Conservation (phyloP, 2,329 filamentous ascomycete genomes). For the Ceratocystis harringtonii region DNA sequence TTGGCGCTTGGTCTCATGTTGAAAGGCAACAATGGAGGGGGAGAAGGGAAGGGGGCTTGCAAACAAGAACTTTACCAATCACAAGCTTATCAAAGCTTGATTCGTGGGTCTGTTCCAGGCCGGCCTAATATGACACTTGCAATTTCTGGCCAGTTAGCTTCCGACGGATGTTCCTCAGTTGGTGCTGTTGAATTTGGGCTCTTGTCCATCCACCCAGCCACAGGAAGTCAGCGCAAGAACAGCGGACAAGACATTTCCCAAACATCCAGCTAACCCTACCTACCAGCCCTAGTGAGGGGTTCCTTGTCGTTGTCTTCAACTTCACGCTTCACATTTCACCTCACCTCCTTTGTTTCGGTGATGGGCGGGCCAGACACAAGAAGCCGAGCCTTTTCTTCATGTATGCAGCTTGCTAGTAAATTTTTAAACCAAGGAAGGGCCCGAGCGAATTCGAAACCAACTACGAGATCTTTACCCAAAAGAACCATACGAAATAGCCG, state of each 20-base stretch:
- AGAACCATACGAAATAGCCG: not conserved
- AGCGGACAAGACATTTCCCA: not conserved
- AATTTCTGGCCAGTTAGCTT: not conserved
- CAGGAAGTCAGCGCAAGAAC: not conserved
- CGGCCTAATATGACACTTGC: not conserved
- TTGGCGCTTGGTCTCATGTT: slow-evolving; percentile 5
- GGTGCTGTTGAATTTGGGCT: not conserved
- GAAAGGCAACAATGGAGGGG: not conserved
- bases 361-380: not conserved
- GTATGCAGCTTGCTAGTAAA: not conserved
- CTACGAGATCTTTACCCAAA: slow-evolving; percentile 6
- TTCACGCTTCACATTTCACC: not conserved
- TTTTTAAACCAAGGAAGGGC: not conserved
- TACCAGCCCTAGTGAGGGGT: not conserved
- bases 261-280: not conserved
- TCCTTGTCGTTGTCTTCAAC: not conserved
- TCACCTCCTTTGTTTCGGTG: slow-evolving; percentile 1
- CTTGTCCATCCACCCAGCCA: not conserved
- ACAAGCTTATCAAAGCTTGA: not conserved
- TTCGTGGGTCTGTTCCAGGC: not conserved
- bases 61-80: not conserved
- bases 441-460: slow-evolving; percentile 5
- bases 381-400: not conserved
- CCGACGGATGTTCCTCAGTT: not conserved
- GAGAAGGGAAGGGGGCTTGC: not conserved